phyloP scores from a whole-genome alignment of 257 asterid species.

The Gardenia jasminoides region DNA sequence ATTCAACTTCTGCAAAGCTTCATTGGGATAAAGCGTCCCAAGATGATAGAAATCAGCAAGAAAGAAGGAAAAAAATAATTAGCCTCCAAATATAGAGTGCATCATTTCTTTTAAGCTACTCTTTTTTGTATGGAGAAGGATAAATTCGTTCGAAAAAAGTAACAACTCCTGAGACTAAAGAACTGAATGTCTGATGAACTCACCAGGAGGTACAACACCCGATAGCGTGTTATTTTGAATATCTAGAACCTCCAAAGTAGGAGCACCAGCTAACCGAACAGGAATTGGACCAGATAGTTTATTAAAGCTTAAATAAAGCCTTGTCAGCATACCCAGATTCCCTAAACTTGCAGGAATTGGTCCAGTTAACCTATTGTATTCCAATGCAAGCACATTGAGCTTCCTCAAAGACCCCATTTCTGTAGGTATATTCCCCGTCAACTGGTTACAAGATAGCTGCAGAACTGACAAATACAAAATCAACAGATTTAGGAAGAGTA shows the following conservation, averaged over 20 bases:
- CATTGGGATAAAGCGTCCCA: constrained; percentile 22
- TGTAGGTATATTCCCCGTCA: constrained; percentile 67
- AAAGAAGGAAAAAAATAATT: constrained; percentile 13
- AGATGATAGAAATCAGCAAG: constrained; percentile 1
- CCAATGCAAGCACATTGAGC: constrained; percentile 51
- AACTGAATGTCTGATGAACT: constrained; percentile 14
- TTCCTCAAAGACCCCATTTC: constrained; percentile 55
- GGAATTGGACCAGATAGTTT: constrained; percentile 77
- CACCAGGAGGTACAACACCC: constrained; percentile 74
- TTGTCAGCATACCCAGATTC: constrained; percentile 39
- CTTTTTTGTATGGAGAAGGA: background rate
- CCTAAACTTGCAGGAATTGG: constrained; percentile 64
- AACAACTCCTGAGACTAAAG: background rate
- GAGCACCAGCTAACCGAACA: constrained; percentile 37
- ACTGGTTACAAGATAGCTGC: constrained; percentile 67
- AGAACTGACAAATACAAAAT: constrained; percentile 49
- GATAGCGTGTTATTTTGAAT: constrained; percentile 67
- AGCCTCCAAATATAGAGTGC: background rate
- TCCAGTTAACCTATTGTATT: constrained; percentile 52
- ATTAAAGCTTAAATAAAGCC: constrained; percentile 59
- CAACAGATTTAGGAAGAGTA: background rate
- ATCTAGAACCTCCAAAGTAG: constrained; percentile 59
- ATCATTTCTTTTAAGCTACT: background rate
- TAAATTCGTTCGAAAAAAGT: background rate
- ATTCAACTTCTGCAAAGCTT: constrained; percentile 57